Base-by-base conservation (phyloP, 2,329 filamentous ascomycete species). In the Thielaviopsis cerberus region DNA sequence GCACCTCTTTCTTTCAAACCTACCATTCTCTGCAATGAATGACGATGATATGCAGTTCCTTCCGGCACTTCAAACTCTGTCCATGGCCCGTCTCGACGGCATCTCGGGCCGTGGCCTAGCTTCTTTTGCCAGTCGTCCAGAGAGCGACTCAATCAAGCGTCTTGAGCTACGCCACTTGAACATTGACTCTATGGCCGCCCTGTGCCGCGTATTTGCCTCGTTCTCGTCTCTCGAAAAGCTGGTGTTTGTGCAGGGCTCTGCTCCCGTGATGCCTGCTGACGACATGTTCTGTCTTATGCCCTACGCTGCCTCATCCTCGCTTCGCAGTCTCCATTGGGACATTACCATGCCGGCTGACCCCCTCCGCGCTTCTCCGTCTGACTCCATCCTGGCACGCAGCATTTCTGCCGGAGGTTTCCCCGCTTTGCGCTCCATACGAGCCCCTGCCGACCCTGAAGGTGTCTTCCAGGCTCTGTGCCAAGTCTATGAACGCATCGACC, bases 361-460 rank as follows among this genome's bases (percentile, higher is more conserved):
- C 23, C 67, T 71, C 53, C 75, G 72, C 53, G 64, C 69, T 3
- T 80, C 83, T 1, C 51, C 56, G 13, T 52, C 45, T 6, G 82
- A 85, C 55, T 73, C 75, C 4, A 78, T 85, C 53, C 73, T 89
- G 7, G 80, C 83, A 1, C 73, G 74, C 59, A 81, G 80, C 64
- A 85, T 89, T 62, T 68, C 69, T 4, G 74, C 76, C 1, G 71
- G 71, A 4, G 80, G 80, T 0, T 86, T 90, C 64, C 85, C 86
- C 0, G 67, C 70, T 0, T 73, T 90, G 10, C 72, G 71, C 10
- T 71, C 66, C 1, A 69, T 89, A 20, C 79, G 85, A 57, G 74
- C 80, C 0, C 86, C 84, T 1, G 80, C 80, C 59, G 86, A 90
- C 62, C 77, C 83, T 1, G 78, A 86, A 4, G 86, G 85, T 25